Base-by-base conservation (phyloP, 2,329 filamentous ascomycete genomes). In the Fusarium piperis region DNA sequence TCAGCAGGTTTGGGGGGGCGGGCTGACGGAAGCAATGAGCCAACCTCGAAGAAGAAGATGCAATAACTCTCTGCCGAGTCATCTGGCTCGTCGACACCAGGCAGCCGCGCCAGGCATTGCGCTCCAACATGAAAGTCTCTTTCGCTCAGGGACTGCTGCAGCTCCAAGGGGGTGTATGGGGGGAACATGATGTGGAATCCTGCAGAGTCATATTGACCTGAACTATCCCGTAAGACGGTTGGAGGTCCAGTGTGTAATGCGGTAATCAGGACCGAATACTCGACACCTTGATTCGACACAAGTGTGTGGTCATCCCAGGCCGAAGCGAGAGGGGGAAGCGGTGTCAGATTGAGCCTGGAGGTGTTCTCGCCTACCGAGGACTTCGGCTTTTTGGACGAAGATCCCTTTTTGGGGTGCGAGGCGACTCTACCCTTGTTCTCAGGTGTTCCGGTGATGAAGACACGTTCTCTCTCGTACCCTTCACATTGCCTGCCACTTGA, bases 361-460 rank as follows among this genome's bases (percentile, higher is more conserved):
- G 32, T 57, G 32, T 76, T 70, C 60, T 79, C 75, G 11, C 70
- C 70, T 39, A 59, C 58, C 35, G 76, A 77, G 38, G 74, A 52
- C 65, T 77, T 78, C 51, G 75, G 64, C 67, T 77, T 83, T 65
- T 78, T 83, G 4, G 81, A 79, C 9, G 82, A 75, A 26, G 72
- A 69, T 12, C 63, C 68, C 59, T 85, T 81, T 65, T 84, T 85
- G 4, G 88, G 88, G 64, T 89, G 88, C 2, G 87, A 89, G 46
- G 87, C 87, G 59, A 88, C 88, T 33, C 88, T 84, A 12, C 88
- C 88, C 64, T 83, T 85, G 65, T 84, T 85, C 64, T 88, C 81
- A 38, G 81, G 82, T 3, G 88, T 90, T n/a, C 87, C 87, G 39
- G 88, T 86, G 77, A 92, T 90, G 79, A 92, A 92, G 62, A 91